Base-by-base conservation (phyloP, 768 basidiomycete species). In the Lentinula sp. region DNA sequence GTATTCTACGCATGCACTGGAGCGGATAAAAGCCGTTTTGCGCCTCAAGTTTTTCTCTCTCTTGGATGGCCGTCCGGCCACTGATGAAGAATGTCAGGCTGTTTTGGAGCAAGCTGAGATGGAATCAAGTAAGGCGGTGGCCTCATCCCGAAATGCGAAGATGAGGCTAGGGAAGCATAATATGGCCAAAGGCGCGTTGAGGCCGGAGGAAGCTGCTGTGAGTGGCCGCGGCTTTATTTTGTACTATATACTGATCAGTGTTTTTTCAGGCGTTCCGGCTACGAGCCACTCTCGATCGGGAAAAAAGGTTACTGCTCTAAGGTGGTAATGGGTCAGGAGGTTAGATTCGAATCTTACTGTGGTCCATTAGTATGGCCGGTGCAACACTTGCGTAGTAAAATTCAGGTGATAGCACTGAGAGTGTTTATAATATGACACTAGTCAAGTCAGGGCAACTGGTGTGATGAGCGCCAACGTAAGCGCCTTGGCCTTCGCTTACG, bases 11-110 rank as follows among this genome's bases (percentile, higher is more conserved):
- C 83, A 86, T 63, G 83, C 87, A 3, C 79, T 95, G 61, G 90
- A 93, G 64, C 84, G 85, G 61, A 95, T 98, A 73, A 94, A 93
- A 71, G 82, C 82, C 4, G 81, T 97, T 61, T 77, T 95, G 15
- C 83, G 93, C 35, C 87, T 91, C 70, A 97, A 97, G 71, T 92
- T 90, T 74, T 88, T 91, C 73, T 82, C 86, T 33, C 75, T 91
- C 15, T 76, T 91, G 0, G 84, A 90, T 67, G 90, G 91, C 5
- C 82, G 88, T 63, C 73, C 83, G 12, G 84, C 88, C 0, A 83
- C 88, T 9, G 86, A 89, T 61, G 86, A 87, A 61, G 89, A 91
- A 65, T 94, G 90, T 67, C 42, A 81, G 82, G 43, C 72, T 94
- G 33, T 80, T 93, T 23, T 75, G 74, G 7, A 70, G 73, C 2